Evolutionary conservation across 495 filamentous ascomycete genomes (phyloP).

Genomic region (Podospora tetraspora): DNA sequence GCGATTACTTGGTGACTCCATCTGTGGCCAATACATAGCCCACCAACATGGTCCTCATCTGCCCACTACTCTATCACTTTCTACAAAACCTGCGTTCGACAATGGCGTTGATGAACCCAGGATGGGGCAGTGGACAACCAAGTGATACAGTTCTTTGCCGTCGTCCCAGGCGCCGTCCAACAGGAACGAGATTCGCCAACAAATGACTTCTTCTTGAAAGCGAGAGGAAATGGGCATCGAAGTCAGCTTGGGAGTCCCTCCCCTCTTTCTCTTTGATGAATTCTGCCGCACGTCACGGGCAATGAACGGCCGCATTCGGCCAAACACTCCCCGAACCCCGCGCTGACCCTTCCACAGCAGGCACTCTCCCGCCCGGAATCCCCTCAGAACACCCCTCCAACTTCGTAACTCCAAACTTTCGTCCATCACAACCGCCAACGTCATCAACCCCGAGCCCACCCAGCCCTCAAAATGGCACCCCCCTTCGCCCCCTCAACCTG

Average conservation of each 20-base stretch:
- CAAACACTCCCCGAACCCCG: not conserved
- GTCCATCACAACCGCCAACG: not conserved
- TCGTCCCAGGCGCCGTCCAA: too few species aligned
- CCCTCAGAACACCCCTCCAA: not conserved
- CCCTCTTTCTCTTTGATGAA: not conserved
- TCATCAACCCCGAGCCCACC: not conserved
- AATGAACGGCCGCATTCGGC: not conserved
- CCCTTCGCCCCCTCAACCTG: slow-evolving; percentile 1
- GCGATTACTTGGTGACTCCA: too few species aligned
- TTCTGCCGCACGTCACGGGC: not conserved
- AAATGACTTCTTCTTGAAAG: too few species aligned
- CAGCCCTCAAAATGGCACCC: not conserved
- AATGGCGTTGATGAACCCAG: too few species aligned
- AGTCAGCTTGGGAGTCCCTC: not conserved
- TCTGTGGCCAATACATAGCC: too few species aligned
- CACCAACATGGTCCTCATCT: too few species aligned
- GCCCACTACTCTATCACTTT: too few species aligned
- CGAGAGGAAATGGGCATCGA: too few species aligned
- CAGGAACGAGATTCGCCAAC: too few species aligned
- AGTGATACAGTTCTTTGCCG: too few species aligned
- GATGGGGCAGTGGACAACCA: too few species aligned
- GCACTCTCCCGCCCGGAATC: not conserved
- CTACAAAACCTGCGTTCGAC: too few species aligned
- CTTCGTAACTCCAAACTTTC: not conserved
- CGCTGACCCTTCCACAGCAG: not conserved